Conservation (phyloP, 2,329 filamentous ascomycete species). For the Colletotrichum sp. region DNA sequence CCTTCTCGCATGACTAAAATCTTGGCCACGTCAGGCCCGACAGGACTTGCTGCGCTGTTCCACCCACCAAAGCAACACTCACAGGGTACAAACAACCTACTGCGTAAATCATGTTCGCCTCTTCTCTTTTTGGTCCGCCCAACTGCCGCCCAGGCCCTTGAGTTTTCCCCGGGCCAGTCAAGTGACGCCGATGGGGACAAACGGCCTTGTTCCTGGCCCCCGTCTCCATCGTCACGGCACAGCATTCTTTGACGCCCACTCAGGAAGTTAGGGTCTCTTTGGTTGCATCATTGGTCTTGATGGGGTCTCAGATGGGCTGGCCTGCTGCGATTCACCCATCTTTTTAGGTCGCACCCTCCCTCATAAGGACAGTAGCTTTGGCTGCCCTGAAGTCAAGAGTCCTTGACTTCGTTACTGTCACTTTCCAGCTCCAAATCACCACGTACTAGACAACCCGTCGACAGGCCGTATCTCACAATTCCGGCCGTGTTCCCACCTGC, state of each 20-base stretch:
- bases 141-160: neutral
- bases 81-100: neutral
- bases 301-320: neutral
- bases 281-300: constrained; percentile 18
- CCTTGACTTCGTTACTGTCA: neutral
- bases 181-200: constrained; percentile 4
- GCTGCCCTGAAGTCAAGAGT: neutral
- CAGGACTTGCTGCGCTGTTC: constrained; percentile 7
- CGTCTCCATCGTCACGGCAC: neutral
- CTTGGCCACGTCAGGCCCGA: constrained; percentile 20
- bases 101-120: neutral
- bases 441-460: neutral
- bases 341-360: neutral
- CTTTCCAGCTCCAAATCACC: neutral
- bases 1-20: constrained; percentile 10
- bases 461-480: neutral
- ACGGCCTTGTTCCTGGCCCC: neutral
- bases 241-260: constrained; percentile 1
- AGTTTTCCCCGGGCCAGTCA: neutral
- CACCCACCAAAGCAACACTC: neutral
- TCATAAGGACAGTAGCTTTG: neutral
- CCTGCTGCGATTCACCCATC: constrained; percentile 2
- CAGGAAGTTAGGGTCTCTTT: neutral
- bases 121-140: neutral
- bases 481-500: neutral